Base-by-base conservation (phyloP, 345 rosid species). In the Barbarea vulgaris region DNA sequence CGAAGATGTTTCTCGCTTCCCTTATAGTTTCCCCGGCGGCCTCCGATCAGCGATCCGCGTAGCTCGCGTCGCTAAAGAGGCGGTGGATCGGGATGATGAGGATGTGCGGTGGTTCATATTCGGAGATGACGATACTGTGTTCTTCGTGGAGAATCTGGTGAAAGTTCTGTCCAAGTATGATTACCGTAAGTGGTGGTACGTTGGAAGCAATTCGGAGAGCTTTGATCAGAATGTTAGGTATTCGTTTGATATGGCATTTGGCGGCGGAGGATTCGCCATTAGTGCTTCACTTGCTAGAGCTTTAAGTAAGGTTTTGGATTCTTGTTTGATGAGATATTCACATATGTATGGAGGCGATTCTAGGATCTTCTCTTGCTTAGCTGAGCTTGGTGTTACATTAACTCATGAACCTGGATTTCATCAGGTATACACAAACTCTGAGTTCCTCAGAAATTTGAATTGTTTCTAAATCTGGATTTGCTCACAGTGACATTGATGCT, bases 401-500 rank as follows among this genome's bases (percentile, higher is more conserved):
- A 89, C 89, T 56, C 96, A 79, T 57, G 93, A 89, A 74, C 85
- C 88, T 24, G 93, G 96, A 4, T 91, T 91, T 67, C 97, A 91
- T 83, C 93, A 89, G 97, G 96, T 92, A 71, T n/a, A 60, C 31
- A 24, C 24, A 50, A 50, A 19, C 5, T 48, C 54, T 19, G 3
- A 19, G 54, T 27, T 48, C 6, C 25, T 9, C 7, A 18, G 52
- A 11, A 10, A 36, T 36, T 10, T 36, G 41, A 36, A 36, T 36
- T 36, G 41, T 48, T 19, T 21, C 15, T 4, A 5, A 9, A 50
- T 50, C 19, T 19, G 1, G 27, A 4, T 42, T 42, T 42, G 18
- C 48, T 42, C 18, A 31, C 19, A 54, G 18, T 57, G 41, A 57
- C 41, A 9, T 9, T 31, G 62, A 30, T 31, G 41, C 21, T 28